Conservation (phyloP, 2,329 filamentous ascomycete genomes). For the Colletotrichum liriopes region DNA sequence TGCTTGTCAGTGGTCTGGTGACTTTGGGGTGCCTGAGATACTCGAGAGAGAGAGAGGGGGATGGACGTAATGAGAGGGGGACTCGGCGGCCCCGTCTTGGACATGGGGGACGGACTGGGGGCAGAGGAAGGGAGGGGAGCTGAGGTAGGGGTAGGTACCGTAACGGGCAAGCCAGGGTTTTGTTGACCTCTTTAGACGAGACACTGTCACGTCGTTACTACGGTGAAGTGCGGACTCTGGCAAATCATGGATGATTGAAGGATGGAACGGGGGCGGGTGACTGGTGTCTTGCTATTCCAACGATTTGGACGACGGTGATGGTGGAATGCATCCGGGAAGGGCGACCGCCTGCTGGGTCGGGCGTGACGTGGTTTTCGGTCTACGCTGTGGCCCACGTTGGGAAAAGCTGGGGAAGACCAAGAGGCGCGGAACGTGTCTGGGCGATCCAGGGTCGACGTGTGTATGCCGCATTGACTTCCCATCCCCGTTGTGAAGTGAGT, state of each 20-base stretch:
- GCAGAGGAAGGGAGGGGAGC: conserved; percentile 16
- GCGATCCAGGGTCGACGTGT: not conserved
- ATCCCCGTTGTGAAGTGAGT: not conserved
- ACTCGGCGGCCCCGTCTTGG: conserved; percentile 19
- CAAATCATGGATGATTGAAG: not conserved
- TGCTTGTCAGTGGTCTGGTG: not conserved
- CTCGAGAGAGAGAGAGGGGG: not conserved
- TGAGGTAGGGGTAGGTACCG: conserved; percentile 40
- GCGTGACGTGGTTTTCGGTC: conserved; percentile 19
- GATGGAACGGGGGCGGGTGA: not conserved
- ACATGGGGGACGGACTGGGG: conserved; percentile 23
- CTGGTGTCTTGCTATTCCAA: not conserved
- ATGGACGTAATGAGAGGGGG: conserved; percentile 30
- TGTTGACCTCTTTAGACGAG: conserved; percentile 38
- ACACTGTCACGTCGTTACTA: conserved; percentile 39
- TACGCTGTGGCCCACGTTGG: not conserved
- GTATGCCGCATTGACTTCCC: not conserved
- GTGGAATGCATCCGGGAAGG: not conserved
- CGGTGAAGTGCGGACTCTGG: not conserved
- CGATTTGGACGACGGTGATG: not conserved
- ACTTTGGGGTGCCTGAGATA: not conserved
- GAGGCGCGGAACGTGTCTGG: not conserved
- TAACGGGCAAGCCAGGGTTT: conserved; percentile 22
- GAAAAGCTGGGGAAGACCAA: conserved; percentile 31
- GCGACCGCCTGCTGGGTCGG: not conserved